These are phyloP conservation scores for Lignosus rhinocerotis DNA, from an alignment of 1,284 basidiomycete species.

Conservation along the genomic window DNA sequence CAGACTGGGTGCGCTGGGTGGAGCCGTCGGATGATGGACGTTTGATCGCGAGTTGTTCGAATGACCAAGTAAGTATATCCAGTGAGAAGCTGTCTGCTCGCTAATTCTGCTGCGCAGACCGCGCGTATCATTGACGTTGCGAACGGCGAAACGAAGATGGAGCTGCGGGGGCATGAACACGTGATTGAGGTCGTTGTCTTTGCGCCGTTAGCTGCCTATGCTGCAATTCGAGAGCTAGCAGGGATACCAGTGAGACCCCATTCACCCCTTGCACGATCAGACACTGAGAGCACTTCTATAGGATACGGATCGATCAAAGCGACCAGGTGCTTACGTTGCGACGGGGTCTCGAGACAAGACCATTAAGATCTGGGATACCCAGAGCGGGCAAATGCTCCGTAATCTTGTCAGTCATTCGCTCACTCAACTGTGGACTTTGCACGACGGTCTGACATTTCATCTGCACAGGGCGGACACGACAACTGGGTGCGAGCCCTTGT, in stretches of 20 bases:
- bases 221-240: constrained; percentile 49
- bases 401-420: constrained; percentile 49
- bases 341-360: constrained; percentile 75
- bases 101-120: constrained; percentile 43
- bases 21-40: constrained; percentile 62
- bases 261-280: no score
- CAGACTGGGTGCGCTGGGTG: constrained; percentile 70
- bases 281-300: neutral
- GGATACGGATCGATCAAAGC: constrained; percentile 35
- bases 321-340: constrained; percentile 49
- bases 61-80: constrained; percentile 59
- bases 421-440: neutral
- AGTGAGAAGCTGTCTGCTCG: neutral
- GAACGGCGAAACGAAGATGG: constrained; percentile 64
- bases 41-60: constrained; percentile 63
- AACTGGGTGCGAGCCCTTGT: constrained; percentile 71
- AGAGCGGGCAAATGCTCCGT: constrained; percentile 66
- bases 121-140: constrained; percentile 63
- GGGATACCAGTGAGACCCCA: constrained; percentile 28
- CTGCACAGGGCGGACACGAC: constrained; percentile 56
- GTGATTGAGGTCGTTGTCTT: constrained; percentile 73
- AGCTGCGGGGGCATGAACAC: constrained; percentile 76
- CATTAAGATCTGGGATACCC: constrained; percentile 72
- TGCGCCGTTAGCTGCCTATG: constrained; percentile 50
- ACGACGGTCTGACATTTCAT: neutral